Evolutionary conservation across 306 rosid genomes (phyloP).

Genomic region (Cicer arietinum): DNA sequence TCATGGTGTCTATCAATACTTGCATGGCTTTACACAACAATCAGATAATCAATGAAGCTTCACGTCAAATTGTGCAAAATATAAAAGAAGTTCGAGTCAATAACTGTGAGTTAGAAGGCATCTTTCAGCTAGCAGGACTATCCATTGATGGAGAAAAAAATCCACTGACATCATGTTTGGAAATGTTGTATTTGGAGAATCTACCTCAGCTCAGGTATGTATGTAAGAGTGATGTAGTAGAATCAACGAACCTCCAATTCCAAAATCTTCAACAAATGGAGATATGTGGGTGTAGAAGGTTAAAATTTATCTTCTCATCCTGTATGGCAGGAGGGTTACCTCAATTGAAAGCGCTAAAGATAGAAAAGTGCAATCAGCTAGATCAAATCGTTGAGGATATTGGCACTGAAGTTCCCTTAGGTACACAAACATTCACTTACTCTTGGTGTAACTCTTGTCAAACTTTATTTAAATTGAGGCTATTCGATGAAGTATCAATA

Average conservation of each 20-base stretch:
- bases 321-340: slow-evolving; percentile 16
- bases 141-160: neutral
- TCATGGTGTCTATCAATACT: slow-evolving; percentile 32
- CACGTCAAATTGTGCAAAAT: slow-evolving; percentile 7
- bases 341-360: neutral
- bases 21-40: slow-evolving; percentile 27
- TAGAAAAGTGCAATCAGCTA: neutral
- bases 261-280: slow-evolving; percentile 25
- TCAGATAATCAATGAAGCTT: slow-evolving; percentile 11
- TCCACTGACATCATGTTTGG: neutral
- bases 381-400: slow-evolving; percentile 30
- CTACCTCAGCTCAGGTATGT: slow-evolving; percentile 32
- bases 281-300: neutral
- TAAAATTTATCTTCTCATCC: slow-evolving; percentile 35
- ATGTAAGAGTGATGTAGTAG: neutral
- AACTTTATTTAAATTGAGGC: neutral
- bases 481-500: neutral
- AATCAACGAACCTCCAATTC: slow-evolving; percentile 15
- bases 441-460: neutral
- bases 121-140: slow-evolving; percentile 2
- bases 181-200: slow-evolving; percentile 37
- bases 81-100: slow-evolving; percentile 15
- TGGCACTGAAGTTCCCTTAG: slow-evolving; percentile 1
- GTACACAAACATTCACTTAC: neutral
- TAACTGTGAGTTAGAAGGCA: slow-evolving; percentile 18